These are phyloP conservation scores for Roridomyces roridus DNA, from an alignment of 768 basidiomycete species.

Conservation along the genomic window DNA sequence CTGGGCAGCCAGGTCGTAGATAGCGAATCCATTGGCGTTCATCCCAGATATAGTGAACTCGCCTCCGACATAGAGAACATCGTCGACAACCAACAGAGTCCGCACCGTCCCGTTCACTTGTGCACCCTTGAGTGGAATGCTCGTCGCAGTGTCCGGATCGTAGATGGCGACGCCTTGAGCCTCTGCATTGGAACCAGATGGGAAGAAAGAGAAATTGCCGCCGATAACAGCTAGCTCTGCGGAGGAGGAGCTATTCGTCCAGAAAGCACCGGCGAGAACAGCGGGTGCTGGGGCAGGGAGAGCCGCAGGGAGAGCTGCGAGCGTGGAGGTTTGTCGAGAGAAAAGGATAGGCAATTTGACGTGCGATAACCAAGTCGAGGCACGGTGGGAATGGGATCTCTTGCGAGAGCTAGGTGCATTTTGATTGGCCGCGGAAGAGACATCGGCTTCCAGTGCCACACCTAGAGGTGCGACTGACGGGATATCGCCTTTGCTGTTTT, in stretches of 20 bases:
- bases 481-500: constrained; percentile 62
- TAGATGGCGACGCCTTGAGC: constrained; percentile 76
- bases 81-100: constrained; percentile 73
- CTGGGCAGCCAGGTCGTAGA: constrained; percentile 75
- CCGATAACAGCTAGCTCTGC: constrained; percentile 79
- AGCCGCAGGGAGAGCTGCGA: constrained; percentile 59
- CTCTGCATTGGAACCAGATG: constrained; percentile 41
- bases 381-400: constrained; percentile 38
- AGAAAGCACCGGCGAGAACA: constrained; percentile 87
- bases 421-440: constrained; percentile 31
- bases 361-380: constrained; percentile 56
- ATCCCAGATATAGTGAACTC: constrained; percentile 72
- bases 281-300: constrained; percentile 74
- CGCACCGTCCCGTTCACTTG: constrained; percentile 79
- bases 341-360: constrained; percentile 51
- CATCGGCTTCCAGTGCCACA: constrained; percentile 54
- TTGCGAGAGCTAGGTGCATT: constrained; percentile 43
- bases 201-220: constrained; percentile 82
- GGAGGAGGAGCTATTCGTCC: constrained; percentile 78
- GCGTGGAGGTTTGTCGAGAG: constrained; percentile 57
- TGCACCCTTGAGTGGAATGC: constrained; percentile 63
- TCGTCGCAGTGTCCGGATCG: constrained; percentile 53
- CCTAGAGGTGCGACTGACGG: constrained; percentile 69
- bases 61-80: constrained; percentile 83
- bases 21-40: constrained; percentile 70